phyloP scores from a whole-genome alignment of 2,329 filamentous ascomycete genomes.

The Cylindrodendrum hubeiense region DNA sequence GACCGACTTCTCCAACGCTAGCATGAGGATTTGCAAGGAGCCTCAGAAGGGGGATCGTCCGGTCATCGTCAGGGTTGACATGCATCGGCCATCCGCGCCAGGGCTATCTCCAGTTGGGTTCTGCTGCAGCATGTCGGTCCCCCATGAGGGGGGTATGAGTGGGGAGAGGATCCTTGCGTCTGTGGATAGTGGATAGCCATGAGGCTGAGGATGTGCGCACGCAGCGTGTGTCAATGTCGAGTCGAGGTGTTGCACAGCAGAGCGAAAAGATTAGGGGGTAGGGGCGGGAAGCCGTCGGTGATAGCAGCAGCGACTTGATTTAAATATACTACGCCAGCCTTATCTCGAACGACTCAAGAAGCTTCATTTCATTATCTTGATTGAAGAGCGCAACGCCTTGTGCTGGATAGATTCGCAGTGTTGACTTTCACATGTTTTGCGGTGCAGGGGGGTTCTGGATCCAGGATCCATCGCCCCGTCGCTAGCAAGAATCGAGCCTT shows the following conservation, averaged over 20 bases:
- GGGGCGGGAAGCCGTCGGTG: background rate
- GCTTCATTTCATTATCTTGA: background rate
- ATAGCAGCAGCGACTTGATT: conserved; percentile 1
- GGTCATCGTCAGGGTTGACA: conserved; percentile 21
- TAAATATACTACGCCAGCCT: background rate
- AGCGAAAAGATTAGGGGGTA: background rate
- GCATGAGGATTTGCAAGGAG: conserved; percentile 17
- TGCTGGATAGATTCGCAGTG: background rate
- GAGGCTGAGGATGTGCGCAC: conserved; percentile 16
- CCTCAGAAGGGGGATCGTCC: conserved; percentile 26
- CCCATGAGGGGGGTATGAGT: conserved; percentile 3
- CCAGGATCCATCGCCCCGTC: conserved; percentile 21
- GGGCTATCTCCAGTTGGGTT: conserved; percentile 38
- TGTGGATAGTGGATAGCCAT: background rate
- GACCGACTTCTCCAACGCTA: conserved; percentile 9
- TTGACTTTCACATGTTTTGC: conserved; percentile 40
- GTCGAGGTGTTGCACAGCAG: conserved; percentile 12
- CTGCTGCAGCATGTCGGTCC: conserved; percentile 31
- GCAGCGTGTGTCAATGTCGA: background rate
- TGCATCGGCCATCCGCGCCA: conserved; percentile 32
- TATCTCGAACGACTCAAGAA: conserved; percentile 2
- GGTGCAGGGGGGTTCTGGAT: conserved; percentile 19
- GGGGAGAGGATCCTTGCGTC: background rate
- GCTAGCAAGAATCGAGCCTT: conserved; percentile 35
- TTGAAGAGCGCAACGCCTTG: background rate